Base-by-base conservation (phyloP, 306 rosid species). In the Casuarina equisetifolia region DNA sequence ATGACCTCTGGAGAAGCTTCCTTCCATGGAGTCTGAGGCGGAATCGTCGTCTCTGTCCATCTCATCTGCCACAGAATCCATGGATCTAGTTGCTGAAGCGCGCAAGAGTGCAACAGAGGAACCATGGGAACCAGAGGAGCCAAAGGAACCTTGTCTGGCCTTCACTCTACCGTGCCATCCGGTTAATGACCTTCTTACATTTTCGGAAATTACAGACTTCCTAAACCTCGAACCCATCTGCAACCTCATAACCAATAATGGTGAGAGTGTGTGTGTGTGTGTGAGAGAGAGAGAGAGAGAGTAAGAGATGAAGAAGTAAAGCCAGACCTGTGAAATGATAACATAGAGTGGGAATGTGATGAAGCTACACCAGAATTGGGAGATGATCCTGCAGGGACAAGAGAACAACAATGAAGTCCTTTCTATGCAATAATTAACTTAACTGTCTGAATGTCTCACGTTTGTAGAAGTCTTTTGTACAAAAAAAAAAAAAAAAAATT, bases 291-390 rank as follows among this genome's bases (percentile, higher is more conserved):
- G 70, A 32, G 57, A 40, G 48, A 11, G 63, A 46, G 73, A 50
- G 38, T 71, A 52, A 59, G 52, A 42, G 44, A 52, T 25, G 51
- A 67, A 76, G 39, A 70, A 57, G 70, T 64, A 64, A 78, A 82
- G 39, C 63, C 70, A 69, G 36, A 93, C 97, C 94, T 93, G 99
- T 59, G 97, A 86, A 81, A 89, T 72, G 82, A 95, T 91, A 62
- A 95, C 97, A 84, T 95, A 92, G 64, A 95, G 92, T 53, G 97
- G 97, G 80, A 95, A 92, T 39, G 97, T 92, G 45, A 89, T 84
- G 75, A 87, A 95, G 90, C 99, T 95, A 87, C 99, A 89, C 97
- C 99, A 95, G 64, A 91, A 79, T 70, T 91, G 96, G n/a, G 97
- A 83, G 77, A 82, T 45, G 62, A 86, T 82, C 87, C 99, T 92